Evolutionary conservation across 352 stramenopile genomes (phyloP).

Genomic region (Phytophthora fragariaefolia): DNA sequence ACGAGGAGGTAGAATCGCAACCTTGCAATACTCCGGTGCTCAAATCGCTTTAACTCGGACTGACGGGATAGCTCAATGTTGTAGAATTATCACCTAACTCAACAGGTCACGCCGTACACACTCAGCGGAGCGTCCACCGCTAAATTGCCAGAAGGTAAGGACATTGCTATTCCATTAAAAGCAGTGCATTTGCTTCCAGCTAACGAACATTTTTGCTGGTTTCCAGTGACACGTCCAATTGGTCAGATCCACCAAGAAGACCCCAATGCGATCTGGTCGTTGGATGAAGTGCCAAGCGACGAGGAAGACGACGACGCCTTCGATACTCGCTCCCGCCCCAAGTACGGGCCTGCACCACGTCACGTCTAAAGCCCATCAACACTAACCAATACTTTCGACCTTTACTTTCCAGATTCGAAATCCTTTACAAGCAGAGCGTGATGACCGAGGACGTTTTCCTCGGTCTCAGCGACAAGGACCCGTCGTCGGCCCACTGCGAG

Average conservation of each 20-base stretch:
- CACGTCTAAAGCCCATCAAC: background rate
- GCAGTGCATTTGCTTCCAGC: too few relatives aligned
- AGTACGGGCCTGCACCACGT: conserved; percentile 35
- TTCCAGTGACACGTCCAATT: conserved; percentile 64
- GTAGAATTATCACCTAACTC: conserved; percentile 16
- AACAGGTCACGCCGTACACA: conserved; percentile 31
- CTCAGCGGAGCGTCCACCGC: conserved; percentile 26
- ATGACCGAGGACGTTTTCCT: conserved; percentile 90
- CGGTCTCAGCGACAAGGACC: conserved; percentile 82
- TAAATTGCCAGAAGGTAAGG: conserved; percentile 42
- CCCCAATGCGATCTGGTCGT: conserved; percentile 76
- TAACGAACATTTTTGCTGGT: background rate
- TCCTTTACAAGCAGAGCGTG: conserved; percentile 88
- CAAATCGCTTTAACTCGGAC: background rate
- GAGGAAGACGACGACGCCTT: conserved; percentile 76
- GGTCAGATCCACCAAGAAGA: conserved; percentile 70
- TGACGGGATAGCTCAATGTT: too few relatives aligned
- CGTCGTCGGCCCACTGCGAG: conserved; percentile 81
- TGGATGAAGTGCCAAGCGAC: conserved; percentile 74
- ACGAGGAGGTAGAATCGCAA: conserved; percentile 28
- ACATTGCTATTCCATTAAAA: too few relatives aligned
- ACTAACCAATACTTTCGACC: too few relatives aligned
- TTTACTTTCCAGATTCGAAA: conserved; percentile 60
- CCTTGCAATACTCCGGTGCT: background rate
- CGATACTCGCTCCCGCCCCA: conserved; percentile 58